These are phyloP conservation scores for Fomitiporia mediterranea DNA, from an alignment of 1,284 basidiomycete species.

Conservation along the genomic window DNA sequence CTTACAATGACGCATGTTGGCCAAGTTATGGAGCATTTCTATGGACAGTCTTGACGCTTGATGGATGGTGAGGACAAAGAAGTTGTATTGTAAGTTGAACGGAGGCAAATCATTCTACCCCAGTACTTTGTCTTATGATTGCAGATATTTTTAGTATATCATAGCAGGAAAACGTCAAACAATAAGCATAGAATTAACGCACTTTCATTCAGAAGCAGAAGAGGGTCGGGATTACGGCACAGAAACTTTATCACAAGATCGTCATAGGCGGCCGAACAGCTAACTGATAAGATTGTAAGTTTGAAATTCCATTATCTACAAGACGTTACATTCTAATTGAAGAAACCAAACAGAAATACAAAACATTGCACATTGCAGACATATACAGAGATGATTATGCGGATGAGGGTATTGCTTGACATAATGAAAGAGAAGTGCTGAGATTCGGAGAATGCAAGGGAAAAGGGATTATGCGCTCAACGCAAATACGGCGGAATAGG, in stretches of 20 bases:
- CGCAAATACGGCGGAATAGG: background rate
- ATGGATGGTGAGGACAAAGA: background rate
- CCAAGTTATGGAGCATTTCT: constrained; percentile 73
- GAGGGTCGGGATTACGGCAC: too few relatives aligned
- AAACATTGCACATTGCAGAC: background rate
- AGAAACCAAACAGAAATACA: background rate
- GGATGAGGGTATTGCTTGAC: background rate
- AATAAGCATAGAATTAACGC: too few relatives aligned
- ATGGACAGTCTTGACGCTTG: constrained; percentile 43
- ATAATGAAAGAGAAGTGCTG: background rate
- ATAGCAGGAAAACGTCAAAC: too few relatives aligned
- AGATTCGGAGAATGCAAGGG: background rate
- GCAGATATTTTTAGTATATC: too few relatives aligned
- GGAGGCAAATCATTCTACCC: too few relatives aligned
- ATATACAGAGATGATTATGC: background rate
- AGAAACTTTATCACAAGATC: too few relatives aligned
- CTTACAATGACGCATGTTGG: constrained; percentile 72
- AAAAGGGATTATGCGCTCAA: background rate
- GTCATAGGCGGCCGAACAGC: too few relatives aligned
- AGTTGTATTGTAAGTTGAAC: background rate
- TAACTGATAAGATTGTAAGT: background rate
- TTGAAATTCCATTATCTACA: background rate
- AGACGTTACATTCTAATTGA: too few relatives aligned
- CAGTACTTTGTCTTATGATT: too few relatives aligned
- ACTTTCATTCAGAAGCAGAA: too few relatives aligned